Conservation (phyloP, 495 filamentous ascomycete genomes). For the Podospora didyma region DNA sequence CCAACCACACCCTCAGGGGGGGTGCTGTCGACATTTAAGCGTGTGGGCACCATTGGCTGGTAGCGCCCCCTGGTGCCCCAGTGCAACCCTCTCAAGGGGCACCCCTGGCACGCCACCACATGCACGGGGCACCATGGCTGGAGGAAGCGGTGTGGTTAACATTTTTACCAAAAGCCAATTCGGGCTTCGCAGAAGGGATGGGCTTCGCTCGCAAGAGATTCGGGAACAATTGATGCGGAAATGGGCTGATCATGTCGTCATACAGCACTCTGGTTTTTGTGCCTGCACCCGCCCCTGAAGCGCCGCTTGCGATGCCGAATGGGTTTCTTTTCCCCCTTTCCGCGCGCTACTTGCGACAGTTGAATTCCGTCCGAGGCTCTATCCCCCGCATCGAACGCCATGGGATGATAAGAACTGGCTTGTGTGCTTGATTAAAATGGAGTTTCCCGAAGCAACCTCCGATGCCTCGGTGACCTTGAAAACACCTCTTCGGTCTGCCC, state of each 20-base stretch:
- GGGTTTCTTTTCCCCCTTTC: neutral
- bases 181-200: neutral
- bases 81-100: neutral
- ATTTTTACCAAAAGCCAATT: neutral
- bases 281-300: neutral
- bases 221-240: neutral
- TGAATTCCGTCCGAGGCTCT: neutral
- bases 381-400: neutral
- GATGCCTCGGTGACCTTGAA: too few species aligned
- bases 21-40: neutral
- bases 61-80: neutral
- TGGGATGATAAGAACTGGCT: too few species aligned
- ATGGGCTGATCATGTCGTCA: constrained; percentile 26
- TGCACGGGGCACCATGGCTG: neutral
- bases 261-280: neutral
- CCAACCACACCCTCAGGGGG: neutral
- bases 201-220: neutral
- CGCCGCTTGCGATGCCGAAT: neutral
- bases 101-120: neutral
- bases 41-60: neutral
- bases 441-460: too few species aligned
- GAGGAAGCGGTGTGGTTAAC: constrained; percentile 6
- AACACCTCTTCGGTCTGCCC: too few species aligned
- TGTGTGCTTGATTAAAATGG: too few species aligned
- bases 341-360: neutral